These are phyloP conservation scores for Aspergillus quadrilineatus DNA, from an alignment of 2,329 filamentous ascomycete genomes.

Conservation along the genomic window DNA sequence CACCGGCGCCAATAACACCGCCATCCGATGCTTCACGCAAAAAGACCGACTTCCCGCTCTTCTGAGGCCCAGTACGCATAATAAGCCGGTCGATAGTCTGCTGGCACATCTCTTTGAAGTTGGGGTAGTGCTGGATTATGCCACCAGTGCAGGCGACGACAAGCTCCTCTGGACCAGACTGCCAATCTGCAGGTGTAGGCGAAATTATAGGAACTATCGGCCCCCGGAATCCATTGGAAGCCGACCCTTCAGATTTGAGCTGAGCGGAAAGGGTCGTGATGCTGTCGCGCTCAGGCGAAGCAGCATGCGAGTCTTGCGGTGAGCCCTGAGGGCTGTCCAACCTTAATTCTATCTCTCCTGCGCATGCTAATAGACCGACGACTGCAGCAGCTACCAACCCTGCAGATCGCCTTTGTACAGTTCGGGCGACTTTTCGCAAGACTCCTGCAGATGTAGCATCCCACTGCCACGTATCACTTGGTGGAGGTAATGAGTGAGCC, in stretches of 20 bases:
- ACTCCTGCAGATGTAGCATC: constrained; percentile 58
- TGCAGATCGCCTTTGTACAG: constrained; percentile 70
- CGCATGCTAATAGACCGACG: constrained; percentile 66
- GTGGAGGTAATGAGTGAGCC: constrained; percentile 55
- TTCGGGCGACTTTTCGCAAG: constrained; percentile 66
- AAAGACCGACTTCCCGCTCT: constrained; percentile 51
- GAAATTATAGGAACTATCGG: constrained; percentile 40
- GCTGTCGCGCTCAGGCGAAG: constrained; percentile 30
- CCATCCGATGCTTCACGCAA: constrained; percentile 54
- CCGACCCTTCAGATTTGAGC: constrained; percentile 1
- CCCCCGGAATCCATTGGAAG: constrained; percentile 18
- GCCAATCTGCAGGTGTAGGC: constrained; percentile 39
- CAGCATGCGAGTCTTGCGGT: constrained; percentile 27
- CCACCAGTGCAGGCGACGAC: constrained; percentile 78
- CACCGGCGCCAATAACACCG: constrained; percentile 57
- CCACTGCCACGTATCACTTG: constrained; percentile 59
- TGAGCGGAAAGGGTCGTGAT: constrained; percentile 21
- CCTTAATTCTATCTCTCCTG: constrained; percentile 61
- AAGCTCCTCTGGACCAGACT: constrained; percentile 57
- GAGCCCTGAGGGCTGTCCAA: constrained; percentile 41
- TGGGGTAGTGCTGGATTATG: constrained; percentile 76
- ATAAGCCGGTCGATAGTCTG: constrained; percentile 61
- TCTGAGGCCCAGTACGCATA: constrained; percentile 45
- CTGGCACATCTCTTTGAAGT: constrained; percentile 70
- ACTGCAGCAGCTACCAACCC: constrained; percentile 72